Evolutionary conservation across 192 early-diverging fungal species (phyloP), one percentile per base, ranked within the genome.

Genomic region (Geranomyces michiganensis): DNA sequence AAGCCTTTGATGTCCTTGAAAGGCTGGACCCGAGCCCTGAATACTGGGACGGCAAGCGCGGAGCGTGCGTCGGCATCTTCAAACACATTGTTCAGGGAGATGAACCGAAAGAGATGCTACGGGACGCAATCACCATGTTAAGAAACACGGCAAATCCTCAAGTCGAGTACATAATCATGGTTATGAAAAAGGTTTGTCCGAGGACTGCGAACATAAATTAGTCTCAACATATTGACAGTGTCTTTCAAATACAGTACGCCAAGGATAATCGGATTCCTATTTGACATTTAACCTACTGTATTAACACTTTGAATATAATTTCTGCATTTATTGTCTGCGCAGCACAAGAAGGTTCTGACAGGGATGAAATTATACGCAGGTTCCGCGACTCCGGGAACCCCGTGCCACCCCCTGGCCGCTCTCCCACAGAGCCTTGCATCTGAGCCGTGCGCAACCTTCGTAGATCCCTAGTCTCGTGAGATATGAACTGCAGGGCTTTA

Each of bases 1-100:
- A 88, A 64, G 87, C 87, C 0, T 88, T 88, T 67, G 87, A 88
- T 70, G 87, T 88, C 15, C 70, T 88, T 9, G 87, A 88, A 64
- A 68, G 87, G 19, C 74, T 88, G 26, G 87, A 88, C 74, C 86
- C 87, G 12, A 85, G 74, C 53, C 82, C 84, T 15, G 87, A 88
- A 59, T 85, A 88, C 68, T 88, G 87, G 87, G 87, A 88, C 65
- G 87, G 87, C 29, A 88, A 88, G 60, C 79, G 87, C 22, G 87
- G 87, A 0, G 87, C 87, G 0, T 88, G 87, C 68, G 79, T 88
- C 26, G 87, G 87, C 24, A 76, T 84, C 1, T 79, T 88, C 49
- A 76, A 86, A 63, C 76, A 83, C 56, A 84, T 87, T 26, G 73
- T 81, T 8, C 41, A 72, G 17, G 83, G 83, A 13, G 69, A 81